Percentiles rank a stretch among this genome's conserved stretches.
These are phyloP conservation scores for Sphagnum magellanicum DNA, from an alignment of 228 moss, liverwort and hornwort species.

Conservation along the genomic window DNA sequence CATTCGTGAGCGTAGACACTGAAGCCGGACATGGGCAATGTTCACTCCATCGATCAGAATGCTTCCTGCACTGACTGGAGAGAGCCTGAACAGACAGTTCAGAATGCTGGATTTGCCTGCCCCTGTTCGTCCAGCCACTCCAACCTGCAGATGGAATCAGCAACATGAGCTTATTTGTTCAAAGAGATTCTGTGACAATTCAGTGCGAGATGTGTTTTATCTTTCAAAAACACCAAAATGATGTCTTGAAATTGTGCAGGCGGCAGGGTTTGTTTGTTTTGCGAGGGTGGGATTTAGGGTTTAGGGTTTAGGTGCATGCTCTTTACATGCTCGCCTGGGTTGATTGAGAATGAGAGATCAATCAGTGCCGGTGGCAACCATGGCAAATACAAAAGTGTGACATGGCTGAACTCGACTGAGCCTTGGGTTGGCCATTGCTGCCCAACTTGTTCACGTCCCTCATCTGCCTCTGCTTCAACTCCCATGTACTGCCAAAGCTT, in stretches of 20 bases:
- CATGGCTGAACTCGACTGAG: constrained; percentile 55
- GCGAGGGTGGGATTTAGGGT: too few relatives aligned
- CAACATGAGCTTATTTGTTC: too few relatives aligned
- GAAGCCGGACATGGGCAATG: constrained; percentile 49
- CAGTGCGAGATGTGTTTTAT: too few relatives aligned
- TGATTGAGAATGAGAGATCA: constrained; percentile 70
- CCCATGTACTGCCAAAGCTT: constrained; percentile 58
- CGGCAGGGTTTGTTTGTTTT: too few relatives aligned
- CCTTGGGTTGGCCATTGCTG: constrained; percentile 66
- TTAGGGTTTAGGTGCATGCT: too few relatives aligned
- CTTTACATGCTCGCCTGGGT: constrained; percentile 62
- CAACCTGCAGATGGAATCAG: constrained; percentile 39
- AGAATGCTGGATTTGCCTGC: constrained; percentile 98
- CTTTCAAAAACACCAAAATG: too few relatives aligned
- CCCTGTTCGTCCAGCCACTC: constrained; percentile 90
- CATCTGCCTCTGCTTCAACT: constrained; percentile 50
- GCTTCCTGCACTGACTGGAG: constrained; percentile 47
- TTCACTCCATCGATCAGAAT: constrained; percentile 74
- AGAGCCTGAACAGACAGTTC: constrained; percentile 75
- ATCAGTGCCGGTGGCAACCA: constrained; percentile 72
- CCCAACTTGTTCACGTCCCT: constrained; percentile 45
- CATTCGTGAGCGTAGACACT: constrained; percentile 57
- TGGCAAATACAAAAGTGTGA: constrained; percentile 63
- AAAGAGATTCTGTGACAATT: background rate
- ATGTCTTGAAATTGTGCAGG: too few relatives aligned